phyloP scores from a whole-genome alignment of 805 yeast species.

The Yarrowia sp. region DNA sequence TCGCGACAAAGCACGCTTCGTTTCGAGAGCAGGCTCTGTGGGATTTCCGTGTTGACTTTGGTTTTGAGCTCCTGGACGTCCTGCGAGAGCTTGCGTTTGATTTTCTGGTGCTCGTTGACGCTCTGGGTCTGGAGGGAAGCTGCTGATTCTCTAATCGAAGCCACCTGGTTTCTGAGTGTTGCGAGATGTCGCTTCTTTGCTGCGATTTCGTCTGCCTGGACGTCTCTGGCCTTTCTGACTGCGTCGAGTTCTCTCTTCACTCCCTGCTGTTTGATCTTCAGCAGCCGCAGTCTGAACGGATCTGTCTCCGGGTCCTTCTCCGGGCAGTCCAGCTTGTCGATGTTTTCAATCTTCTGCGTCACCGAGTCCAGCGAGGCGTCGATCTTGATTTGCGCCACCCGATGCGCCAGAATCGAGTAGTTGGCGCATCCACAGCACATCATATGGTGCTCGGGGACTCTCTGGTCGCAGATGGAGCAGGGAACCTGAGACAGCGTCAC shows the following conservation, averaged over 20 bases:
- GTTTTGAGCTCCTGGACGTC: conserved; percentile 1
- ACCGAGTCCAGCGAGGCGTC: conserved; percentile 4
- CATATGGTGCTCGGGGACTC: conserved; percentile 10
- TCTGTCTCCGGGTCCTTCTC: neutral
- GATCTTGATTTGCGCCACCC: conserved; percentile 24
- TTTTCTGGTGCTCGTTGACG: conserved; percentile 11
- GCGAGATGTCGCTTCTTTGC: neutral
- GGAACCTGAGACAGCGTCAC: neutral
- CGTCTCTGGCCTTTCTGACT: conserved; percentile 1
- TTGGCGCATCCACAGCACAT: conserved; percentile 25
- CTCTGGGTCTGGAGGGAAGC: neutral
- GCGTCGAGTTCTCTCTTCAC: neutral
- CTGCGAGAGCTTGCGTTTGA: conserved; percentile 3
- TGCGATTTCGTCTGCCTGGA: neutral
- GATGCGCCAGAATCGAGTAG: conserved; percentile 3
- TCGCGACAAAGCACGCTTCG: conserved; percentile 8
- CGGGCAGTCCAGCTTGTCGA: neutral
- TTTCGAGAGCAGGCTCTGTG: neutral
- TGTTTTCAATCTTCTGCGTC: conserved; percentile 8
- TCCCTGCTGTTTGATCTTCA: conserved; percentile 7
- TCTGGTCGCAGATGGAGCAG: conserved; percentile 11
- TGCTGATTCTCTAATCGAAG: neutral
- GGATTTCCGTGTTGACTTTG: neutral
- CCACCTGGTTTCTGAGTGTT: neutral
- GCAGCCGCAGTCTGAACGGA: conserved; percentile 1